These are phyloP conservation scores for Cytospora schulzeri DNA, from an alignment of 2,329 filamentous ascomycete genomes.

Conservation along the genomic window DNA sequence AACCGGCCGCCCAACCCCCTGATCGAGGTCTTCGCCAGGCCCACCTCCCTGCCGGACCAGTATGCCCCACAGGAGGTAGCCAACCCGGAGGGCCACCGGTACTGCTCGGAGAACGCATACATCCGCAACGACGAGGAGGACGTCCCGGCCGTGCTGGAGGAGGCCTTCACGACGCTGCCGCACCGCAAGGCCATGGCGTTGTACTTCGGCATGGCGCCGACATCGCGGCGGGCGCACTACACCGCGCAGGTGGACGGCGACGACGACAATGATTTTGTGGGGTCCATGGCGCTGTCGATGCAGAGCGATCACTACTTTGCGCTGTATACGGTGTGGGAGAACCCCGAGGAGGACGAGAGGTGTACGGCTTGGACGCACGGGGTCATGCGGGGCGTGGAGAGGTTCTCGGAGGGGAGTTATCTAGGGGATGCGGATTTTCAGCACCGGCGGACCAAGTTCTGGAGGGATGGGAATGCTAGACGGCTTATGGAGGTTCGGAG, in stretches of 20 bases:
- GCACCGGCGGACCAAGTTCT: constrained; percentile 48
- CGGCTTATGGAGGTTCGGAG: constrained; percentile 46
- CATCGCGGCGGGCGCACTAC: constrained; percentile 40
- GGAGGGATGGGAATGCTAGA: constrained; percentile 45
- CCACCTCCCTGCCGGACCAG: constrained; percentile 44
- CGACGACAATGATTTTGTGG: constrained; percentile 35
- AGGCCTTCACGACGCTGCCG: constrained; percentile 51
- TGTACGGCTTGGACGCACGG: constrained; percentile 48
- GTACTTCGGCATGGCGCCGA: constrained; percentile 55
- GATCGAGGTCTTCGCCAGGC: constrained; percentile 41
- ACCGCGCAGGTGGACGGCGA: not conserved
- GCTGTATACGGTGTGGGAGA: constrained; percentile 53
- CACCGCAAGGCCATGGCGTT: constrained; percentile 47
- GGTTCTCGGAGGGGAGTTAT: constrained; percentile 51
- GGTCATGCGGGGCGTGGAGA: constrained; percentile 43
- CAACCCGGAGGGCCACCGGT: constrained; percentile 53
- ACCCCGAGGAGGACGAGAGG: constrained; percentile 46
- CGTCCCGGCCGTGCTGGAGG: constrained; percentile 46
- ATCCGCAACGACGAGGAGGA: constrained; percentile 50
- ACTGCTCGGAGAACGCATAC: constrained; percentile 54
- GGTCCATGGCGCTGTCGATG: constrained; percentile 54
- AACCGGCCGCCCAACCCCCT: constrained; percentile 42
- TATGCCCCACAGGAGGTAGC: constrained; percentile 47
- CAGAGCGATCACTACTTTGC: constrained; percentile 60
- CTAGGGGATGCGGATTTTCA: constrained; percentile 58